Conservation (phyloP, 164 flowering plant genomes). For the Chimonanthus salicifolius region DNA sequence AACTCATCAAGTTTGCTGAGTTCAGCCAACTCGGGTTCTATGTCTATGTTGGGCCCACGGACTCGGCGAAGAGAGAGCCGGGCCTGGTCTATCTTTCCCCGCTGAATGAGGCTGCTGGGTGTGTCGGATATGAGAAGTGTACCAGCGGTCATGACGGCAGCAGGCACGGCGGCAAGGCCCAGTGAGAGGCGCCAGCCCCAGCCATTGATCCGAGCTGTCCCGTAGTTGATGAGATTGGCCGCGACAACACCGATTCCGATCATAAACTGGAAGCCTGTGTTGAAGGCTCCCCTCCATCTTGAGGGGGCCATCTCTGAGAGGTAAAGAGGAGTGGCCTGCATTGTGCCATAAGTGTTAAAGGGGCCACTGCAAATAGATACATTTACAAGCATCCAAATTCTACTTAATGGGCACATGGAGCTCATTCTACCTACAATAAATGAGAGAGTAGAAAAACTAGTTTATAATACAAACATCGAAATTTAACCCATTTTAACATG, state of each 20-base stretch:
- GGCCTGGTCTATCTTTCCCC: slow-evolving; percentile 18
- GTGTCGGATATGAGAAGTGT: slow-evolving; percentile 49
- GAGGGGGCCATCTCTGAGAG: slow-evolving; percentile 73
- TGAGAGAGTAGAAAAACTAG: too few relatives aligned
- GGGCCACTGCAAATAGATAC: too few relatives aligned
- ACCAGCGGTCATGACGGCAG: slow-evolving; percentile 45
- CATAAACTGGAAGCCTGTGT: slow-evolving; percentile 54
- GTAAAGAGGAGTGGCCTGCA: slow-evolving; percentile 58
- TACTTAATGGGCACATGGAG: too few relatives aligned
- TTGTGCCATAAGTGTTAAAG: not conserved
- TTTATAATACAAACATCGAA: too few relatives aligned
- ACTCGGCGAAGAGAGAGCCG: slow-evolving; percentile 17
- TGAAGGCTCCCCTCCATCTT: slow-evolving; percentile 68
- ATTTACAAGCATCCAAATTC: too few relatives aligned
- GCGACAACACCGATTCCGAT: slow-evolving; percentile 49
- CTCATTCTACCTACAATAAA: too few relatives aligned
- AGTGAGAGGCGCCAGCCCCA: slow-evolving; percentile 74
- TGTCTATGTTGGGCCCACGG: slow-evolving; percentile 22
- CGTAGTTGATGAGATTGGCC: slow-evolving; percentile 50
- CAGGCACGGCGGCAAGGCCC: slow-evolving; percentile 58
- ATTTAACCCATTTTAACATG: too few relatives aligned
- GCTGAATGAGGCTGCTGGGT: slow-evolving; percentile 36
- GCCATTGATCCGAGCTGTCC: slow-evolving; percentile 25
- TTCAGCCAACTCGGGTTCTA: slow-evolving; percentile 24
- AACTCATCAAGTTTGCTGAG: slow-evolving; percentile 13